These are phyloP conservation scores for Bruguiera sexangula DNA, from an alignment of 345 rosid species.

Conservation along the genomic window DNA sequence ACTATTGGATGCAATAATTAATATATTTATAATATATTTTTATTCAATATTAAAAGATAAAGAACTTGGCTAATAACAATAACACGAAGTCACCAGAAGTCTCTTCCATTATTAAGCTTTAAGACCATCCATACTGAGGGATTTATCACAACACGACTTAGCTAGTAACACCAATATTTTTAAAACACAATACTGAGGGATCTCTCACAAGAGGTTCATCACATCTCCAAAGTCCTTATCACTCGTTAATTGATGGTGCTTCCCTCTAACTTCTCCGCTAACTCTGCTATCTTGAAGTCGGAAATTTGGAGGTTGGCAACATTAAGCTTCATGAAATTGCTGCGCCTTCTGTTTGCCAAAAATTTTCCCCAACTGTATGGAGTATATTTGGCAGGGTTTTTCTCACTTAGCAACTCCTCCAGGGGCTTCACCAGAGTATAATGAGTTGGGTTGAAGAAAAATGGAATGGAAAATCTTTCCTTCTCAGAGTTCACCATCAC, in stretches of 20 bases:
- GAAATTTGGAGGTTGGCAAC: slow-evolving; percentile 43
- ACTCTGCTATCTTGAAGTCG: slow-evolving; percentile 28
- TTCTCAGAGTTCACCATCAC: slow-evolving; percentile 39
- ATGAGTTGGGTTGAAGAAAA: slow-evolving; percentile 41
- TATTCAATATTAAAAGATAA: too few relatives aligned
- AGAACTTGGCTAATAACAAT: too few relatives aligned
- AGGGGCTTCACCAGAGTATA: slow-evolving; percentile 33
- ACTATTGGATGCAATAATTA: too few relatives aligned
- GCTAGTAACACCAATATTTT: not conserved
- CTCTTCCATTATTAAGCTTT: too few relatives aligned
- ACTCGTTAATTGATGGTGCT: too few relatives aligned
- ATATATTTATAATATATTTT: too few relatives aligned
- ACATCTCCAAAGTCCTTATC: too few relatives aligned
- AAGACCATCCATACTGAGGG: too few relatives aligned
- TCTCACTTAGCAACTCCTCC: slow-evolving; percentile 31
- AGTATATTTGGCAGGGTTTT: slow-evolving; percentile 34
- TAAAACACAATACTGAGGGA: too few relatives aligned
- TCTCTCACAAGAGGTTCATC: too few relatives aligned
- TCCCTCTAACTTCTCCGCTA: not conserved
- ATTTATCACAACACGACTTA: too few relatives aligned
- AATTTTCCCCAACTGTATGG: slow-evolving; percentile 46
- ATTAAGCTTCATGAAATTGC: slow-evolving; percentile 40
- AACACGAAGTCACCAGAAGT: too few relatives aligned
- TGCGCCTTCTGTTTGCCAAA: slow-evolving; percentile 27
- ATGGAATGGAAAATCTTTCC: slow-evolving; percentile 51